A percentile compares a stretch with the other conserved stretches of the same genome.
Evolutionary conservation across 345 rosid species (phyloP).

Genomic region (Iberis pinnata): DNA sequence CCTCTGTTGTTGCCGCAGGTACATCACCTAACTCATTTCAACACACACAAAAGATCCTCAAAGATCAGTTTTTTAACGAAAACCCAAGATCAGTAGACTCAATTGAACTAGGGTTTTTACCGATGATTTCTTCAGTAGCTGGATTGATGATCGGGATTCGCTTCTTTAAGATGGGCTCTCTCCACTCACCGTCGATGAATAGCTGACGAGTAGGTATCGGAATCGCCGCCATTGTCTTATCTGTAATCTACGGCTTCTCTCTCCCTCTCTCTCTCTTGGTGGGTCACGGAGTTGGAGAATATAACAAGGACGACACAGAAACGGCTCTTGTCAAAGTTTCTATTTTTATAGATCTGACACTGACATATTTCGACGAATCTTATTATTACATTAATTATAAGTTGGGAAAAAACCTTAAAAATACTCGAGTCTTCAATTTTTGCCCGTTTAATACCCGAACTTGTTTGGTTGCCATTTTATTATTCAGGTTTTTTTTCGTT

Average conservation of each 20-base stretch:
- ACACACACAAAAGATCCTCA: not conserved
- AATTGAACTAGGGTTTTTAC: conserved; percentile 24
- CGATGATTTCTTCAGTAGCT: conserved; percentile 61
- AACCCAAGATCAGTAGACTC: not conserved
- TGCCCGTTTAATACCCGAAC: too few relatives aligned
- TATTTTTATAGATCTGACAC: too few relatives aligned
- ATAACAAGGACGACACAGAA: too few relatives aligned
- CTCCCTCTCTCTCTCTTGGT: not conserved
- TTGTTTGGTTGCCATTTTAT: too few relatives aligned
- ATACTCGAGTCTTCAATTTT: too few relatives aligned
- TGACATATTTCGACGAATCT: too few relatives aligned
- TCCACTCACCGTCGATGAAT: conserved; percentile 85
- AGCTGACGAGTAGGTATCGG: conserved; percentile 53
- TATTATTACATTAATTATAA: too few relatives aligned
- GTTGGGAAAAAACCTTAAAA: too few relatives aligned
- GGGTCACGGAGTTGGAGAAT: too few relatives aligned
- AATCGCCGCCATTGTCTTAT: conserved; percentile 36
- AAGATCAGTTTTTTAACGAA: not conserved
- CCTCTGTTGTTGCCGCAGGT: conserved; percentile 88
- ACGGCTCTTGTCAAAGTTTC: too few relatives aligned
- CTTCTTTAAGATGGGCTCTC: conserved; percentile 61
- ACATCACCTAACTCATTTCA: conserved; percentile 62
- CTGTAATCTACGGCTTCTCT: not conserved
- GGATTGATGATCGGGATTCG: conserved; percentile 75
- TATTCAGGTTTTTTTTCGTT: too few relatives aligned